Base-by-base conservation (phyloP, 768 basidiomycete species). In the Tulasnella calospora region DNA sequence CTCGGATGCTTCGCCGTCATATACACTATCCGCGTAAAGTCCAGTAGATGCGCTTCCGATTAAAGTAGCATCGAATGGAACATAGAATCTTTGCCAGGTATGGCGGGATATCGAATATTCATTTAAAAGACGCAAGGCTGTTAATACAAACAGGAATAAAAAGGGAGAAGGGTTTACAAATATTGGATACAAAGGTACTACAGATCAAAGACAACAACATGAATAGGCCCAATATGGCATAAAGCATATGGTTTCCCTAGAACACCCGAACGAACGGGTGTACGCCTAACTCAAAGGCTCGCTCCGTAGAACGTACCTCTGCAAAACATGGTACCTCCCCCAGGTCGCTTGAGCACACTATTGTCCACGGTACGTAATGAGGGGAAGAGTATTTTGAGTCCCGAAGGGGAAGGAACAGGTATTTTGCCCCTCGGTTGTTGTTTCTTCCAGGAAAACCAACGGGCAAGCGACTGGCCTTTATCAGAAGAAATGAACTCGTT, bases 301-400 rank as follows among this genome's bases (percentile, higher is more conserved):
- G n/a, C 51, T 51, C n/a, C 51, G 3, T 17, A 17, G 57, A 46
- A 40, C 77, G 70, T 47, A 78, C 90, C 86, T 70, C 90, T 87
- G 84, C 92, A 95, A 82, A 96, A 97, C 85, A 96, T 91, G 3
- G 94, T 96, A 7, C 92, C 92, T 6, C 94, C 95, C 3, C 95
- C 94, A 90, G 93, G 81, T 70, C 46, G 44, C 2, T 92, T 91
- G 12, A 89, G 85, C 23, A 85, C 86, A 76, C 89, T 92, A 6
- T 85, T 84, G 79, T 87, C 87, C 40, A 96, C 94, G 5, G 91
- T 94, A 77, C 87, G 85, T 81, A 89, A 83, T 0, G 90, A 89
- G 51, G 96, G 96, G 83, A 92, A 98, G 21, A 97, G 67, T 70
- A 97, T 87, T 76, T 84, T 84, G 78, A 85, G 61, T 67, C 61